phyloP scores from a whole-genome alignment of 768 basidiomycete species.

The Boletus subcaerulescens region DNA sequence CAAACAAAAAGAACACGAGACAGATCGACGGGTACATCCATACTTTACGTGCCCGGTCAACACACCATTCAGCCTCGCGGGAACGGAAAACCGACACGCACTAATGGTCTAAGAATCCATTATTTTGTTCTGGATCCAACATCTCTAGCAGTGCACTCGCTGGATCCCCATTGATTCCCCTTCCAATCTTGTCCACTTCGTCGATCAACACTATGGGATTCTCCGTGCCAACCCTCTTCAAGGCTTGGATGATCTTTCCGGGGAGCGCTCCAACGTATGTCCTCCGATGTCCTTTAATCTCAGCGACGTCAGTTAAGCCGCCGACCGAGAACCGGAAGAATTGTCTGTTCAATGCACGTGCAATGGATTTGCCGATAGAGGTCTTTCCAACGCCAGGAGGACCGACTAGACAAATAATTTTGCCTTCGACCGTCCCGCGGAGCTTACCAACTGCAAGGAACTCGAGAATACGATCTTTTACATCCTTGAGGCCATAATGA shows the following conservation, averaged over 20 bases:
- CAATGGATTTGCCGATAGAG: constrained; percentile 91
- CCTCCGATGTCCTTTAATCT: constrained; percentile 96
- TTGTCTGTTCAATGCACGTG: constrained; percentile 83
- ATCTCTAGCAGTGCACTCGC: constrained; percentile 89
- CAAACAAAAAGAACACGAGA: constrained; percentile 97
- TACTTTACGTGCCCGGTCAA: constrained; percentile 46
- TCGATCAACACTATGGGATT: constrained; percentile 94
- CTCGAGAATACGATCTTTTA: constrained; percentile 92
- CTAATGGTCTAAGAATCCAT: constrained; percentile 94
- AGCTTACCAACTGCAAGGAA: constrained; percentile 95
- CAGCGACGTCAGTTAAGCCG: constrained; percentile 94
- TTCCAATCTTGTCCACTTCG: constrained; percentile 93
- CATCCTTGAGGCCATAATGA: constrained; percentile 89
- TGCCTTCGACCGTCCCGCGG: constrained; percentile 92
- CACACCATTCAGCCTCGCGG: not conserved
- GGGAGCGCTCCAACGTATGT: constrained; percentile 96
- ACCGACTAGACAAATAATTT: constrained; percentile 95
- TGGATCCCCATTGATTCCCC: constrained; percentile 90
- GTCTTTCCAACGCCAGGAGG: constrained; percentile 99
- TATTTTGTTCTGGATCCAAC: constrained; percentile 95
- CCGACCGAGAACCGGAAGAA: constrained; percentile 98
- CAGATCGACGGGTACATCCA: constrained; percentile 96
- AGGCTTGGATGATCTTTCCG: constrained; percentile 91
- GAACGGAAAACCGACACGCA: constrained; percentile 38
- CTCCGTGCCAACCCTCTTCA: constrained; percentile 90